Percentiles rank a stretch among this genome's conserved stretches.
Conservation (phyloP, 768 basidiomycete genomes). For the Chalciporus piperatus region DNA sequence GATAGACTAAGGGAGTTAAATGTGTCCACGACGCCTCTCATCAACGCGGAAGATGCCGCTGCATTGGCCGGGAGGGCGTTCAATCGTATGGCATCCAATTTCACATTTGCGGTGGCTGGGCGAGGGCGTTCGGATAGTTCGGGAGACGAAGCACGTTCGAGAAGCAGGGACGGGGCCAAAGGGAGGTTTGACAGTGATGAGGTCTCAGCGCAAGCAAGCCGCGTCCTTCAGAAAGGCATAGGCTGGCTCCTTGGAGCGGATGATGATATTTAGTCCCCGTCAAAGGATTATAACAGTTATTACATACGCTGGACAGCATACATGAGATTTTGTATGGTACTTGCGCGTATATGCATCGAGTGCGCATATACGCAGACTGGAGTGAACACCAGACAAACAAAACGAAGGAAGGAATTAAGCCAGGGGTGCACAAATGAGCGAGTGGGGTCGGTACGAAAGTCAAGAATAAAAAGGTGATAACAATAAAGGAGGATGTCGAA, state of each 20-base stretch:
- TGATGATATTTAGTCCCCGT: constrained; percentile 31
- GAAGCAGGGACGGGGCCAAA: constrained; percentile 40
- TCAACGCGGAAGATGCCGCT: constrained; percentile 75
- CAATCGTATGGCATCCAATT: constrained; percentile 70
- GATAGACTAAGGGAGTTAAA: constrained; percentile 63
- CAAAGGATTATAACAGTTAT: constrained; percentile 5
- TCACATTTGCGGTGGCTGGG: constrained; percentile 63
- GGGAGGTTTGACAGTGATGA: constrained; percentile 52
- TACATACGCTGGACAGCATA: constrained; percentile 17
- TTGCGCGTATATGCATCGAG: constrained; percentile 15
- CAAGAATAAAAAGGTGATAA: constrained; percentile 29
- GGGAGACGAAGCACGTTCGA: constrained; percentile 24
- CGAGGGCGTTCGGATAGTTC: constrained; percentile 24
- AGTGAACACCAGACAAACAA: constrained; percentile 25
- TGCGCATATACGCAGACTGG: constrained; percentile 24
- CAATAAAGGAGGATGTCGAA: constrained; percentile 11
- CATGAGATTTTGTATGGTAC: constrained; percentile 15
- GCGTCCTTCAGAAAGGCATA: constrained; percentile 84
- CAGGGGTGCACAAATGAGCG: constrained; percentile 20
- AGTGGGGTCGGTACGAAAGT: constrained; percentile 18
- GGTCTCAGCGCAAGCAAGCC: constrained; percentile 70
- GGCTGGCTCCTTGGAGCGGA: constrained; percentile 96
- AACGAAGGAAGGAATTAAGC: constrained; percentile 14
- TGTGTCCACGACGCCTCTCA: constrained; percentile 65
- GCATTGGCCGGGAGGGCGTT: constrained; percentile 79